A percentile compares a stretch with the other conserved stretches of the same genome.
phyloP scores from a whole-genome alignment of 1,139 yeast genomes.

The Lipomyces yarrowii region DNA sequence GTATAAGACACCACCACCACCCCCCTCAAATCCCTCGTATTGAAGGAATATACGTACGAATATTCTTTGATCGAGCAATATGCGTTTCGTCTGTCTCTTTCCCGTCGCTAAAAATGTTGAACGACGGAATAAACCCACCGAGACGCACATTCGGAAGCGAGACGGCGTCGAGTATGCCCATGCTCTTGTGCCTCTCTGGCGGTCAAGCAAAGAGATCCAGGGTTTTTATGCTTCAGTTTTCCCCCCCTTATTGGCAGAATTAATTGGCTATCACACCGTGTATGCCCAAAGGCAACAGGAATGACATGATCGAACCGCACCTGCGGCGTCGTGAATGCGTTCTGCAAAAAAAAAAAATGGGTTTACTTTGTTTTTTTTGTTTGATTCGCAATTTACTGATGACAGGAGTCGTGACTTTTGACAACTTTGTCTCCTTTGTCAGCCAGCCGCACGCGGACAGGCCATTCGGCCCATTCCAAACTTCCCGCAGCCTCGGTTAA shows the following conservation, averaged over 20 bases:
- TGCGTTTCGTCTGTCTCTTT: neutral
- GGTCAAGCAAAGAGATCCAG: neutral
- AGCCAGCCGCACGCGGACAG: no score
- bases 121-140: slow-evolving; percentile 2
- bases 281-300: neutral
- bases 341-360: no score
- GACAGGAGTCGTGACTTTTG: no score
- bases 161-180: neutral
- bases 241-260: neutral
- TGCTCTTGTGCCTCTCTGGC: neutral
- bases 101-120: neutral
- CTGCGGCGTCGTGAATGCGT: neutral
- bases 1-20: no score
- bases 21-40: no score
- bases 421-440: no score
- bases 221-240: no score
- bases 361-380: no score
- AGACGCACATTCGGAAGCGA: slow-evolving; percentile 1
- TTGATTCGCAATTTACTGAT: no score
- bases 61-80: neutral
- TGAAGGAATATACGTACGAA: neutral
- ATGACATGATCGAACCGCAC: neutral
- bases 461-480: no score
- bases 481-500: no score
- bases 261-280: neutral